Conservation (phyloP, 495 filamentous ascomycete genomes). For the Penicillium turbatum region DNA sequence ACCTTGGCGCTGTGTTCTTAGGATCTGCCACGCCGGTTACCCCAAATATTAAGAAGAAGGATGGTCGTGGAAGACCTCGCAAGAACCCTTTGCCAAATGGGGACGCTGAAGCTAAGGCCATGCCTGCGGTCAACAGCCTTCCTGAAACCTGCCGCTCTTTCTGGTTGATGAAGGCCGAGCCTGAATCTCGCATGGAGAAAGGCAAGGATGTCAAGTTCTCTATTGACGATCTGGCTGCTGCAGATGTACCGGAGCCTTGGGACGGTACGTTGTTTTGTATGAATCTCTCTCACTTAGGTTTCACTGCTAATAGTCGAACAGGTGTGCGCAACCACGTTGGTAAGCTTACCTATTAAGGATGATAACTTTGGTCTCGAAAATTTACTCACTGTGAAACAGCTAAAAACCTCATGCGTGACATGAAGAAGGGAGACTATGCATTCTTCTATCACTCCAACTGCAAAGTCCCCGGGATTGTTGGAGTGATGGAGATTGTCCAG, state of each 20-base stretch:
- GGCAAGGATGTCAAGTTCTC: slow-evolving; percentile 87
- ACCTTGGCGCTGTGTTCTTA: background rate
- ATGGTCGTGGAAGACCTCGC: slow-evolving; percentile 22
- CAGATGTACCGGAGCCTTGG: slow-evolving; percentile 77
- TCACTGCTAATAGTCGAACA: slow-evolving; percentile 25
- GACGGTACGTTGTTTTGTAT: slow-evolving; percentile 54
- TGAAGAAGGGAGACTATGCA: slow-evolving; percentile 86
- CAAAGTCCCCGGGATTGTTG: slow-evolving; percentile 84
- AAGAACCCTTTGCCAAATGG: slow-evolving; percentile 24
- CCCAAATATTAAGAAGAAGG: slow-evolving; percentile 13
- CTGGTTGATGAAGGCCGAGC: slow-evolving; percentile 97
- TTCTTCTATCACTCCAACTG: slow-evolving; percentile 99
- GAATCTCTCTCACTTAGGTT: background rate
- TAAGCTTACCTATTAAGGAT: slow-evolving; percentile 25
- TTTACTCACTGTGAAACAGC: slow-evolving; percentile 42
- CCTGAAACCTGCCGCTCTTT: slow-evolving; percentile 45
- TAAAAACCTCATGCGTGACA: slow-evolving; percentile 80
- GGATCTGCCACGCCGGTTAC: background rate
- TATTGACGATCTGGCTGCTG: slow-evolving; percentile 78
- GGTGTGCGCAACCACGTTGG: slow-evolving; percentile 56
- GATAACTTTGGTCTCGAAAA: slow-evolving; percentile 6
- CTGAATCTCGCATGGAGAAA: slow-evolving; percentile 78
- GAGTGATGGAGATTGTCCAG: slow-evolving; percentile 87
- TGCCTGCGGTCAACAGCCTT: slow-evolving; percentile 3
- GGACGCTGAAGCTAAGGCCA: slow-evolving; percentile 6